Evolutionary conservation across 768 basidiomycete species (phyloP), one percentile per base, ranked within the genome.

Genomic region (Pulveroboletus sp.): DNA sequence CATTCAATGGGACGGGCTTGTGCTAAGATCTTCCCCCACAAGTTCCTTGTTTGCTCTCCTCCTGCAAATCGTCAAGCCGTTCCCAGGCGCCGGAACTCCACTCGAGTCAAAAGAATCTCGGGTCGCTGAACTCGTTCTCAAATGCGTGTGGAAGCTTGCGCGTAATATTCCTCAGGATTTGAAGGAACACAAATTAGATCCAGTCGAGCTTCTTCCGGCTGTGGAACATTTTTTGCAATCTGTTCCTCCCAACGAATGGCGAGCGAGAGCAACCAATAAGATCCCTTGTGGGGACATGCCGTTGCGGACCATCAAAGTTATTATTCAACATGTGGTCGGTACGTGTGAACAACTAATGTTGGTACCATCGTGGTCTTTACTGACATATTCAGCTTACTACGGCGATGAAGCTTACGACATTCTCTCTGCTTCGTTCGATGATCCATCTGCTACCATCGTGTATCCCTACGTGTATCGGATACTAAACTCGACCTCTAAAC

Each of bases 241-340:
- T 1, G 85, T 98, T 24, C 88, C 92, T 39, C 97, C 97, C 1
- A 94, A 93, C 52, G 94, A 97, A 67, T 99, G 94, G 92, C 83
- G 95, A 44, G 85, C 89, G 12, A 77, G 97, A 53, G 90, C 92
- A 10, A 86, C 85, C 1, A 93, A 90, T 63, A 88, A 87, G 54
- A 82, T 98, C 2, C 94, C 97, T 4, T 88, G 94, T 62, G 94
- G 94, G 21, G 97, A 99, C 61, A 94, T 98, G 94, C 97, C 97
- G 2, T 69, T 99, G 49, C 77, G 97, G 52, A 98, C 97, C 3
- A 90, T 98, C 67, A 99, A 99, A 75, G 94, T 97, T 35, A 91
- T 99, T 58, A 90, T 99, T 31, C 97, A 98, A 69, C 93, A 95
- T 65, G 81, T 97, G 47, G 91, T 97, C 58, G 89, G 94, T 94